These are phyloP conservation scores for Trypethelium eluteriae DNA, from an alignment of 495 filamentous ascomycete species.

Conservation along the genomic window DNA sequence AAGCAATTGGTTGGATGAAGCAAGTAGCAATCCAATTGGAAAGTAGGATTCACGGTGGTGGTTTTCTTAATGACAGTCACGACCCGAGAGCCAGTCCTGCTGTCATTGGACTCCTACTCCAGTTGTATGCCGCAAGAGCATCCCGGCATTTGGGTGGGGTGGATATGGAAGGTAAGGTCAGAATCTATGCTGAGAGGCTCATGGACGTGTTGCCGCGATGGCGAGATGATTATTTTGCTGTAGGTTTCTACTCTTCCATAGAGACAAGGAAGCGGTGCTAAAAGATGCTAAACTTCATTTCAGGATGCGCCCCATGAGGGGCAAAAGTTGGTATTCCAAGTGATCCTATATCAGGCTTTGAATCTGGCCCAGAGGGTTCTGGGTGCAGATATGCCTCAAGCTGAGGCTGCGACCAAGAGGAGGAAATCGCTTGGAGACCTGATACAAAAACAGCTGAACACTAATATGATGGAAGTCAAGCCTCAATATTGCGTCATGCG, in stretches of 20 bases:
- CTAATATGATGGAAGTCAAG: background rate
- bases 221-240: background rate
- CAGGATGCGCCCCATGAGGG: background rate
- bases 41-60: conserved; percentile 27
- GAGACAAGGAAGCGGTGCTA: background rate
- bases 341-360: conserved; percentile 8
- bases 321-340: background rate
- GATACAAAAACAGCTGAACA: background rate
- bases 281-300: background rate
- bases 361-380: conserved; percentile 9
- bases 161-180: conserved; percentile 36
- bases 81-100: conserved; percentile 30
- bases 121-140: conserved; percentile 32
- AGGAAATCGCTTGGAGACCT: background rate
- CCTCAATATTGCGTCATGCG: background rate
- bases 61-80: conserved; percentile 1
- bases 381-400: conserved; percentile 14
- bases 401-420: background rate
- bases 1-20: conserved; percentile 30
- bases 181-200: conserved; percentile 32
- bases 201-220: conserved; percentile 15
- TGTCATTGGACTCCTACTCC: conserved; percentile 33
- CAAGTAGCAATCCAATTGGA: conserved; percentile 34
- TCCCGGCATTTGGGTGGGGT: conserved; percentile 26
- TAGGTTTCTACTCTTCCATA: background rate